Evolutionary conservation across 2,329 filamentous ascomycete genomes (phyloP).

Genomic region (Sarocladiaceae sp.): DNA sequence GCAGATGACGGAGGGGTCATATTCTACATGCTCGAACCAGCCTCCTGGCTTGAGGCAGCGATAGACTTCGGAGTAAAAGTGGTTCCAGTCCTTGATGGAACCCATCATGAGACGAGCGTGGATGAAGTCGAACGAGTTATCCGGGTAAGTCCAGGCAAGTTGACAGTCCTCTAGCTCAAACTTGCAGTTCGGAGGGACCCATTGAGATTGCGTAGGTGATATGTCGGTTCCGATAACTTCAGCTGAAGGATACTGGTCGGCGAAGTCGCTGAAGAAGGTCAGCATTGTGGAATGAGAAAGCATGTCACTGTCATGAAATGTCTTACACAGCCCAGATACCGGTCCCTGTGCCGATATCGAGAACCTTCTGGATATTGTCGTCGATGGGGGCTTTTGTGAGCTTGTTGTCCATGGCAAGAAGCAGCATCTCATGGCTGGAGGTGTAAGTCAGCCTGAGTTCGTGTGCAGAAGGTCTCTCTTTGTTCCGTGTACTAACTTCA

Average conservation of each 20-base stretch:
- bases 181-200: conserved; percentile 24
- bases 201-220: conserved; percentile 7
- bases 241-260: conserved; percentile 23
- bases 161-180: conserved; percentile 30
- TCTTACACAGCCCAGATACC: conserved; percentile 45
- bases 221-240: conserved; percentile 21
- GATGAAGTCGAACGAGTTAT: conserved; percentile 51
- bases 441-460: too few species aligned
- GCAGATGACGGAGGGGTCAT: conserved; percentile 19
- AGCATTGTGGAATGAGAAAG: too few species aligned
- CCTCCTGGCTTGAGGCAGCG: conserved; percentile 41
- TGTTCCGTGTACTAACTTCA: background rate
- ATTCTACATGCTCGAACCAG: conserved; percentile 25
- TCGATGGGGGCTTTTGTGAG: conserved; percentile 19
- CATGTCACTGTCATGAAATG: too few species aligned
- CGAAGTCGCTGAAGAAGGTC: conserved; percentile 33
- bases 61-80: conserved; percentile 47
- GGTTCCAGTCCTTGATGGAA: conserved; percentile 50
- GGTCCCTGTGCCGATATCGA: too few species aligned
- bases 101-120: conserved; percentile 54
- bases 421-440: conserved; percentile 19
- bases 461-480: too few species aligned
- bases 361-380: conserved; percentile 17
- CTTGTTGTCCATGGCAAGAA: conserved; percentile 18
- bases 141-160: conserved; percentile 39